Evolutionary conservation across 768 basidiomycete species (phyloP).

Genomic region (Hirschioporus abietinus): DNA sequence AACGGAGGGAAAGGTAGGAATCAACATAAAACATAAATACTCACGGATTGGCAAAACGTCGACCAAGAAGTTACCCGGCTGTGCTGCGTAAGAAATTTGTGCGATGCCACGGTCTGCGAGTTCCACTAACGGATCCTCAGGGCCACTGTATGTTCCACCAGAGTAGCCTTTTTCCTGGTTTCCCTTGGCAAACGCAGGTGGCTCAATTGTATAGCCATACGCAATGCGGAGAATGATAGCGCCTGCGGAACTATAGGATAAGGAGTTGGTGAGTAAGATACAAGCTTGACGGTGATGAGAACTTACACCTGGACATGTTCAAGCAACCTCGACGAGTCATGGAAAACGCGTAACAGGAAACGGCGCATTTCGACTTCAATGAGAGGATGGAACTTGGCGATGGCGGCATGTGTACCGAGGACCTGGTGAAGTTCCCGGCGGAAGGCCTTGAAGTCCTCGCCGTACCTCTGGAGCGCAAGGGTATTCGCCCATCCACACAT

Average conservation of each 20-base stretch:
- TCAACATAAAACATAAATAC: constrained; percentile 5
- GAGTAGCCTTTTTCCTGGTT: background rate
- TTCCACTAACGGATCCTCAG: constrained; percentile 31
- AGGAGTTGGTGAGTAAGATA: background rate
- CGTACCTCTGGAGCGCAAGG: background rate
- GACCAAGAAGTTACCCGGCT: constrained; percentile 31
- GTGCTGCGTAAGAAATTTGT: constrained; percentile 16
- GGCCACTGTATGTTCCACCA: background rate
- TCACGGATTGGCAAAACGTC: constrained; percentile 27
- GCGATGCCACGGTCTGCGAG: constrained; percentile 21
- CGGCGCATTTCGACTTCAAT: constrained; percentile 3
- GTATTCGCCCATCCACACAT: constrained; percentile 4
- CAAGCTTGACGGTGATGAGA: background rate
- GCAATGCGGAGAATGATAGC: background rate
- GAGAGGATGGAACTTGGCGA: constrained; percentile 3
- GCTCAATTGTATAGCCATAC: background rate
- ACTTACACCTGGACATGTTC: background rate
- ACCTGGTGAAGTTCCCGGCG: background rate
- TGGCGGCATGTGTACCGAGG: background rate
- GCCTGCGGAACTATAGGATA: background rate
- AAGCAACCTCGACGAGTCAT: background rate
- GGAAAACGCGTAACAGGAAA: constrained; percentile 1
- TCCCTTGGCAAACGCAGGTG: background rate
- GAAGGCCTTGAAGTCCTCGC: background rate
- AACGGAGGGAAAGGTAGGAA: background rate